Percentiles rank a stretch among this genome's conserved stretches.
These are phyloP conservation scores for Vickermania spadyakhi DNA, from an alignment of 208 protist genomes.

Conservation along the genomic window DNA sequence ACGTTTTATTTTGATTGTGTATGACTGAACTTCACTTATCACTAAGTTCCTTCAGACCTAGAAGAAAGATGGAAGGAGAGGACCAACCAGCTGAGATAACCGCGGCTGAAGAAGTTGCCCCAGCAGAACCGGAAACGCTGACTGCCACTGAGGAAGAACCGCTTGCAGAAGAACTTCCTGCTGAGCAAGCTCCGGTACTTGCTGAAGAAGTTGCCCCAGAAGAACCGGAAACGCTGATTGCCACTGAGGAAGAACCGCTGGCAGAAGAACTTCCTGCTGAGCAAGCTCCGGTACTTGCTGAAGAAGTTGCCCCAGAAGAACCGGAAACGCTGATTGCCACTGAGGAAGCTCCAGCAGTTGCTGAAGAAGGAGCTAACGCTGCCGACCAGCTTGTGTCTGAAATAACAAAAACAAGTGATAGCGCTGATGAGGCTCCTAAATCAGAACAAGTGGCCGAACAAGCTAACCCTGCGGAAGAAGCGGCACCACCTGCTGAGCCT, in stretches of 20 bases:
- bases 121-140: constrained; percentile 1
- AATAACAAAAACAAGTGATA: too few relatives aligned
- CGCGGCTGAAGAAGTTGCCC: constrained; percentile 4
- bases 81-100: not conserved
- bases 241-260: not conserved
- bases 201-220: not conserved
- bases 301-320: constrained; percentile 7
- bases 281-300: too few relatives aligned
- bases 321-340: not conserved
- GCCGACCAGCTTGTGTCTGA: too few relatives aligned
- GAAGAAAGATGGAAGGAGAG: not conserved
- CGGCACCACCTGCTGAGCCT: not conserved
- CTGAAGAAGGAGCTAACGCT: not conserved
- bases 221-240: not conserved
- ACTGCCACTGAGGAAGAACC: constrained; percentile 5
- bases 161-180: not conserved
- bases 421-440: too few relatives aligned
- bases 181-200: not conserved
- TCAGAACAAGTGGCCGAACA: too few relatives aligned
- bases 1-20: too few relatives aligned
- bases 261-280: not conserved
- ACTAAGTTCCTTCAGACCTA: constrained; percentile 13
- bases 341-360: constrained; percentile 1
- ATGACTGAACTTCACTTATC: too few relatives aligned
- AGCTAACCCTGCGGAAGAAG: not conserved